These are phyloP conservation scores for Leucoagaricus sp. DNA, from an alignment of 1,284 basidiomycete species.

Conservation along the genomic window DNA sequence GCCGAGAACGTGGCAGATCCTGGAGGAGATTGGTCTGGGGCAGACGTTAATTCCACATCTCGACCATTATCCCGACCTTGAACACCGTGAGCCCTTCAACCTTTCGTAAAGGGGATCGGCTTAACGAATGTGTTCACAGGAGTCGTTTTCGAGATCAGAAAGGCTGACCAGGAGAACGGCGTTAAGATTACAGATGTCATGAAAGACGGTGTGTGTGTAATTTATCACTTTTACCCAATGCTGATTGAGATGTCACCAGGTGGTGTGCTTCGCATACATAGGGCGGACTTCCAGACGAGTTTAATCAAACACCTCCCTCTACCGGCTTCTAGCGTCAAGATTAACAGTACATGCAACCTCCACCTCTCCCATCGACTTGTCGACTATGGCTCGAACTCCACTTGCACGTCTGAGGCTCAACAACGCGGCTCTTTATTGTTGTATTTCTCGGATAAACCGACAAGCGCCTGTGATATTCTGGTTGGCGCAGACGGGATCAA, in stretches of 20 bases:
- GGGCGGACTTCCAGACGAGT: conserved; percentile 17
- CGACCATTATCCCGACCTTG: conserved; percentile 8
- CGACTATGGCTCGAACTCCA: conserved; percentile 5
- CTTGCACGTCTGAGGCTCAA: too few species aligned
- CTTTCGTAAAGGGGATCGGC: neutral
- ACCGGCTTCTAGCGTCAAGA: neutral
- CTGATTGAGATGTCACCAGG: neutral
- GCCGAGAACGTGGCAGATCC: conserved; percentile 26
- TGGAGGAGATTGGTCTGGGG: conserved; percentile 23
- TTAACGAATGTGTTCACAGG: neutral
- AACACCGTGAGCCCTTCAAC: neutral
- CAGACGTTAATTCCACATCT: conserved; percentile 15
- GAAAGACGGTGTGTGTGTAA: conserved; percentile 6
- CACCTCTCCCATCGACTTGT: conserved; percentile 17
- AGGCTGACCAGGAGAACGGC: conserved; percentile 6
- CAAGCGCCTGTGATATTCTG: conserved; percentile 45
- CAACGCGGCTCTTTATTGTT: neutral
- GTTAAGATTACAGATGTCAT: conserved; percentile 10
- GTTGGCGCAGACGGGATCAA: conserved; percentile 50
- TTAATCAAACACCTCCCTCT: conserved; percentile 13
- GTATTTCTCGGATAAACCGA: conserved; percentile 45
- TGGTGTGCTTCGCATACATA: conserved; percentile 18
- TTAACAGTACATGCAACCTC: conserved; percentile 9
- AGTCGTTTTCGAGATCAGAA: conserved; percentile 8
- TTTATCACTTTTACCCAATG: neutral